Base-by-base conservation (phyloP, 106 monocot species). In the Cymbidium sinense region DNA sequence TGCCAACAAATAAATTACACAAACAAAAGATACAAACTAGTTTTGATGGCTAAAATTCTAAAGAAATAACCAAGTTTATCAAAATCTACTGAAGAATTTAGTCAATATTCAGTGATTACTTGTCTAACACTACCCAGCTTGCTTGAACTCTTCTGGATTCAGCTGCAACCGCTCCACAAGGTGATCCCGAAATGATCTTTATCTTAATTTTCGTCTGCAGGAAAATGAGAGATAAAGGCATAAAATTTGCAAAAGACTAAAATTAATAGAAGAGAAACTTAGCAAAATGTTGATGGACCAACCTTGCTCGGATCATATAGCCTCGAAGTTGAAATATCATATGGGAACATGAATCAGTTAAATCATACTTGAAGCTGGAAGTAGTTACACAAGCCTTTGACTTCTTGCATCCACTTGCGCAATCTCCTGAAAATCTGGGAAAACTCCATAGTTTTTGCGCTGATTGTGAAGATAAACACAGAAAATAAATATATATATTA, bases 71-170 rank as follows among this genome's bases (percentile, higher is more conserved):
- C 21, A 62, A 62, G 21, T 62, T 62, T 7, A 10, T 7, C 4
- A 23, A 62, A 62, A 27, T 62, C 27, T 62, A 7, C 11, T 47
- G 11, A 47, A 47, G 15, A 47, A 4, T 39, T 39, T 39, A 39
- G 5, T 39, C 30, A 70, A 18, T 33, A 17, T 12, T 25, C 10
- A 33, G 19, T 34, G 70, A 70, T 33, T 81, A 87, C 90, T 78
- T 87, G 85, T 90, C 90, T 2, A 90, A 61, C 21, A 90, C 90
- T 33, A 90, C 70, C 90, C 90, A 90, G 82, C 79, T 85, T 50
- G 90, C 90, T 39, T 80, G 81, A 34, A 85, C 65, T 44, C 84
- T 78, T 65, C 78, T 90, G 3, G 90, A 84, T 54, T 90, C 90
- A 27, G 78, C 83, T 4, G 79, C 90, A 70, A 90, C 87, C 20